A percentile compares a stretch with the other conserved stretches of the same genome.
Evolutionary conservation across 2,329 filamentous ascomycete species (phyloP).

Genomic region (Didymella glomerata): DNA sequence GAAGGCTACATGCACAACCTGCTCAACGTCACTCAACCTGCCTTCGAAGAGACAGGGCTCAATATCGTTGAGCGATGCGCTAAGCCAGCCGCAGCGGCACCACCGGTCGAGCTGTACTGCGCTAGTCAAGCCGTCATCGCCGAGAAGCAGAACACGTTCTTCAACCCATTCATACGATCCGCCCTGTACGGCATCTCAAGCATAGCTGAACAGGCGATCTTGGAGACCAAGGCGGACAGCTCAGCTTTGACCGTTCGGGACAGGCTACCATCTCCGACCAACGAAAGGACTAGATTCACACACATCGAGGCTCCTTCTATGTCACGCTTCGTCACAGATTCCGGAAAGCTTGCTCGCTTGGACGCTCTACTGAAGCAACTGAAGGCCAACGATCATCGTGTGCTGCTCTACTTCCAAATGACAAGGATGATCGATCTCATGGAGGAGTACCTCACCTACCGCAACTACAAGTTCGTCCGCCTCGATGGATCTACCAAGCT

Average conservation of each 20-base stretch:
- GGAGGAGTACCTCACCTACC: constrained; percentile 98
- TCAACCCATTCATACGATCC: constrained; percentile 79
- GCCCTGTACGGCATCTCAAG: constrained; percentile 72
- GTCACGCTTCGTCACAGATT: constrained; percentile 96
- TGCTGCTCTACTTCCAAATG: constrained; percentile 99
- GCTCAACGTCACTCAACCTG: constrained; percentile 76
- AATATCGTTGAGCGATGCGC: constrained; percentile 82
- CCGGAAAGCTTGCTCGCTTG: constrained; percentile 91
- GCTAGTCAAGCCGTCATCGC: constrained; percentile 68
- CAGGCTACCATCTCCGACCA: constrained; percentile 79
- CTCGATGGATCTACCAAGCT: constrained; percentile 97
- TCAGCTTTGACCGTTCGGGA: constrained; percentile 68
- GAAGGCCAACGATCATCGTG: constrained; percentile 91
- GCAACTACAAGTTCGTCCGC: constrained; percentile 98
- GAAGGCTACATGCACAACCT: constrained; percentile 78
- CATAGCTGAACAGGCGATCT: constrained; percentile 74
- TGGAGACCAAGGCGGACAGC: constrained; percentile 75
- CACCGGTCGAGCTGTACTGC: constrained; percentile 83
- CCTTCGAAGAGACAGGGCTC: constrained; percentile 75
- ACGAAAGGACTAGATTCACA: constrained; percentile 83
- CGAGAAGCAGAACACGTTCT: constrained; percentile 78
- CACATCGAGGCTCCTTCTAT: constrained; percentile 95
- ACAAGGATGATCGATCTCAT: constrained; percentile 99
- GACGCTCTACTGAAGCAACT: constrained; percentile 87
- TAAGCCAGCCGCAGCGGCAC: constrained; percentile 79